Evolutionary conservation across 2,329 filamentous ascomycete species (phyloP), one percentile per base, ranked within the genome.

Genomic region (Sphaerulina musiva): DNA sequence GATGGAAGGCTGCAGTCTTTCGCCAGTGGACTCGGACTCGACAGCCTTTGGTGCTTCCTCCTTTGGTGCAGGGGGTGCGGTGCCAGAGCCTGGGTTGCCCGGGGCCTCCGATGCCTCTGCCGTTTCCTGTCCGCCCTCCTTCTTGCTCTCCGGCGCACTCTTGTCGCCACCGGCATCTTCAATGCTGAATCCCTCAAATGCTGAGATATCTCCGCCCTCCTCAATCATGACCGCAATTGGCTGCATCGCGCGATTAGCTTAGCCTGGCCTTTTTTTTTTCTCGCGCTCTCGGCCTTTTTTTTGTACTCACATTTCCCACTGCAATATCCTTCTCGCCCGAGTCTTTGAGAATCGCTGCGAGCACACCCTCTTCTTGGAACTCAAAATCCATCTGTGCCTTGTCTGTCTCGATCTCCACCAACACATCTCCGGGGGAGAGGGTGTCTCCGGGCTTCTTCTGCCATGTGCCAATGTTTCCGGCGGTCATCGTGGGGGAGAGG

Each of bases 371-470:
- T 69, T 98, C 93, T 76, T 98, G 93, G 76, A 95, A 97, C 76
- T 98, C 93, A 73, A 98, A 97, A 79, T 98, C 93, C 93, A 98
- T 98, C 79, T 97, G 93, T 62, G 93, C 93, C 82, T 98, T 98
- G 77, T 98, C 93, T 67, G 93, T 98, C 82, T 98, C 93, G 68
- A 97, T 95, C 64, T 69, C 67, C 43, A 69, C 64, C 65, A 98
- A 78, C 45, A 98, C 93, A 72, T 98, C 93, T 72, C 93, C 93
- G 49, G 95, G 91, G 55, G 82, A 78, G 72, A 98, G 85, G 59
- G 78, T 70, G 74, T 98, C 93, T 70, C 93, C 93, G 63, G 84
- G 80, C 79, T 96, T 95, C 83, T 97, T 98, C 79, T 97, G 89
- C 93, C 93, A 98, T 61, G 84, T 78, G 67, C 93, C 95, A 74